Evolutionary conservation across 352 stramenopile genomes (phyloP).

Genomic region (Globisporangium canariense): DNA sequence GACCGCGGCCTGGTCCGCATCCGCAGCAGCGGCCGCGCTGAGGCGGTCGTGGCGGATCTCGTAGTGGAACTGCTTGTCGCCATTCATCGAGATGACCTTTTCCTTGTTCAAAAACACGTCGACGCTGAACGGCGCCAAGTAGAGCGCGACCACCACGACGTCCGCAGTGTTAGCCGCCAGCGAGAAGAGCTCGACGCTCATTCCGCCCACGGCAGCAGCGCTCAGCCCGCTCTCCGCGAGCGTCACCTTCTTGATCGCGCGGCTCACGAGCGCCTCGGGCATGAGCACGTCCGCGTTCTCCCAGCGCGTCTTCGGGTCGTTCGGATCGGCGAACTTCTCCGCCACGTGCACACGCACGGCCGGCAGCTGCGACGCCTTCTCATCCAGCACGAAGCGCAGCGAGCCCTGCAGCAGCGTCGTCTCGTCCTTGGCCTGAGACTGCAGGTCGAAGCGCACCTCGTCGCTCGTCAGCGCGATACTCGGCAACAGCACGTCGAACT

Average conservation of each 20-base stretch:
- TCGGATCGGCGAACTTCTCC: conserved; percentile 48
- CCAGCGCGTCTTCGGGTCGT: conserved; percentile 58
- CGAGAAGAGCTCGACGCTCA: conserved; percentile 36
- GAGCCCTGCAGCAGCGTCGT: conserved; percentile 33
- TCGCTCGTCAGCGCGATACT: conserved; percentile 30
- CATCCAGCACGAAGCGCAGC: conserved; percentile 51
- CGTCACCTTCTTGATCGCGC: conserved; percentile 35
- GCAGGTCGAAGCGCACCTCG: conserved; percentile 44
- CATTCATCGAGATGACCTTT: conserved; percentile 65
- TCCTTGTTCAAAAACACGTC: conserved; percentile 64
- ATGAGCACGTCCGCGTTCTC: conserved; percentile 48
- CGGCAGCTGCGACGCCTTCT: conserved; percentile 28
- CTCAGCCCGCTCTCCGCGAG: conserved; percentile 32
- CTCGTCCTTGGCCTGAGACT: conserved; percentile 21
- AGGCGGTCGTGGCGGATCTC: conserved; percentile 75
- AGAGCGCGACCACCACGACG: conserved; percentile 49
- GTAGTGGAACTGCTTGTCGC: conserved; percentile 67
- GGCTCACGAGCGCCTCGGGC: conserved; percentile 26
- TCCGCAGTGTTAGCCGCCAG: conserved; percentile 12
- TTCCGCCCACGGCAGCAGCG: conserved; percentile 10
- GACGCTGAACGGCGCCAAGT: conserved; percentile 51
- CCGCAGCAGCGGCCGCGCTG: conserved; percentile 22
- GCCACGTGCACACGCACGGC: conserved; percentile 53
- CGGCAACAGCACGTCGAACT: conserved; percentile 31
- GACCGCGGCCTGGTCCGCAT: conserved; percentile 22